These are phyloP conservation scores for Salinomyces thailandicus DNA, from an alignment of 2,329 filamentous ascomycete species.

Conservation along the genomic window DNA sequence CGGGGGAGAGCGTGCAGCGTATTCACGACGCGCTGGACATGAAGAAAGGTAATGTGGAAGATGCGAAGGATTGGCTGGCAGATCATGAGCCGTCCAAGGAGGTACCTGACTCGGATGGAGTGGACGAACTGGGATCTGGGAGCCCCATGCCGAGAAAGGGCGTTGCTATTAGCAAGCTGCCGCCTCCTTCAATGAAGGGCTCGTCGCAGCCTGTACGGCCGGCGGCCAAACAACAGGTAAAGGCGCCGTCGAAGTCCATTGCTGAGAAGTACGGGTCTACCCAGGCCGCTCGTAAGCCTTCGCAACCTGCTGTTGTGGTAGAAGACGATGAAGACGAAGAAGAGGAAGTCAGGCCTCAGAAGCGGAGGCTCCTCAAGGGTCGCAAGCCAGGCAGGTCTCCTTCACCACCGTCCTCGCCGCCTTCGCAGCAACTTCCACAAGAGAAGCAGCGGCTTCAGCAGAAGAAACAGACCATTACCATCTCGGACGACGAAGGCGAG, in stretches of 20 bases:
- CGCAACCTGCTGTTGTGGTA: slow-evolving; percentile 11
- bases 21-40: slow-evolving; percentile 42
- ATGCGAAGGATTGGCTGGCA: slow-evolving; percentile 42
- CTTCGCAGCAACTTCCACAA: slow-evolving; percentile 6
- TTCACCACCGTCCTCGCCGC: slow-evolving; percentile 27
- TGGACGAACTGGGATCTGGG: slow-evolving; percentile 17
- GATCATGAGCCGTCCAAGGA: slow-evolving; percentile 20
- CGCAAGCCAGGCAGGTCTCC: slow-evolving; percentile 29
- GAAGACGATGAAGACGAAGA: slow-evolving; percentile 18
- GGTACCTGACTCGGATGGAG: slow-evolving; percentile 7
- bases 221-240: slow-evolving; percentile 45
- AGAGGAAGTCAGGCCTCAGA: slow-evolving; percentile 14
- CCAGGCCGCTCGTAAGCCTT: slow-evolving; percentile 12
- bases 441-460: slow-evolving; percentile 10
- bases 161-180: slow-evolving; percentile 15
- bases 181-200: slow-evolving; percentile 7
- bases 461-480: slow-evolving; percentile 16
- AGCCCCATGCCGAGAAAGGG: slow-evolving; percentile 18
- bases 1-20: slow-evolving; percentile 35
- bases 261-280: slow-evolving; percentile 29
- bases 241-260: slow-evolving; percentile 45
- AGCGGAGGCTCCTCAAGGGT: slow-evolving; percentile 40
- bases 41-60: slow-evolving; percentile 44
- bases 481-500: slow-evolving; percentile 29
- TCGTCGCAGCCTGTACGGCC: slow-evolving; percentile 25